These are phyloP conservation scores for Fusarium oxysporum DNA, from an alignment of 2,329 filamentous ascomycete species.

Conservation along the genomic window DNA sequence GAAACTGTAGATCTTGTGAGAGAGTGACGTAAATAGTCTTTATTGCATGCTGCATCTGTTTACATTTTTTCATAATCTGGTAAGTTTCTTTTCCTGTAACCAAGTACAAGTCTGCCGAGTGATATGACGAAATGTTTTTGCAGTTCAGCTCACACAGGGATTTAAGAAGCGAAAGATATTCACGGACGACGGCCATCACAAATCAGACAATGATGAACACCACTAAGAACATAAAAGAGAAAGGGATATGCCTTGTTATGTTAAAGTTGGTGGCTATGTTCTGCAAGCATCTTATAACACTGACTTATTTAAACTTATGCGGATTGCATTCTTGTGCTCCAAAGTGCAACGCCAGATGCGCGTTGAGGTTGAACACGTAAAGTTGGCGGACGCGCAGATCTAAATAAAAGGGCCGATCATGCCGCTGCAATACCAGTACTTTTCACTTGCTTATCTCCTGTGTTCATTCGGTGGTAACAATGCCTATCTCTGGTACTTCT, in stretches of 20 bases:
- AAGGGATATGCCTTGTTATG: not conserved
- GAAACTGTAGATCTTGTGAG: no score
- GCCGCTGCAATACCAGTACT: not conserved
- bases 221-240: not conserved
- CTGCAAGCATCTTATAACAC: fast-evolving
- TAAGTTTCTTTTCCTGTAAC: no score
- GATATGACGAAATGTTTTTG: no score
- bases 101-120: no score
- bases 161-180: no score
- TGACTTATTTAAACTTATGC: fast-evolving
- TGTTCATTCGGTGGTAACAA: not conserved
- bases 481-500: not conserved
- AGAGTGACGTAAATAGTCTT: no score
- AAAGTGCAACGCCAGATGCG: not conserved
- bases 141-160: no score
- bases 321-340: no score
- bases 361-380: no score
- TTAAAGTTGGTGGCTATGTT: fast-evolving
- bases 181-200: not conserved
- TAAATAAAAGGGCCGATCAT: not conserved
- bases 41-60: no score
- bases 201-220: not conserved
- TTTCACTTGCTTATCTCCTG: not conserved
- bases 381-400: not conserved
- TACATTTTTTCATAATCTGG: no score